Evolutionary conservation across 495 filamentous ascomycete species (phyloP), one percentile per base, ranked within the genome.

Genomic region (Annulohypoxylon bovei): DNA sequence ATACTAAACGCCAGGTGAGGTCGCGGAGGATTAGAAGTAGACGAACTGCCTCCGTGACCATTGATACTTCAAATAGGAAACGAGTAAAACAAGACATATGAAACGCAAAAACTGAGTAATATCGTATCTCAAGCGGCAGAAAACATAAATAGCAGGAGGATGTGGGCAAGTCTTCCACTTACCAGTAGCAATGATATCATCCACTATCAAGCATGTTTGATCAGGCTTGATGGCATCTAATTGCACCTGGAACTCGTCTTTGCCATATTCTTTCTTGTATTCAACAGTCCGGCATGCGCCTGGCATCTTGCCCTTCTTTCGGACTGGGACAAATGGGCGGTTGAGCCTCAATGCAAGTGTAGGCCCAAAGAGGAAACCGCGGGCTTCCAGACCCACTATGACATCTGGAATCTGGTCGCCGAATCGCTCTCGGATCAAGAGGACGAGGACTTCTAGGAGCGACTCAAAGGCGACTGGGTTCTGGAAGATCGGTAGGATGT

Each of bases 131-230:
- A 50, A n/a, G 25, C 33, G 39, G 27, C 28, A 53, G 60, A 65
- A 67, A 64, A 72, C 22, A 58, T 27, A 62, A 46, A 50, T 25
- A 35, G 18, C 7, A 7, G 18, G 57, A 20, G 39, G 25, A 50
- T 27, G 55, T 30, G 68, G 30, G 52, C 39, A 18, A 68, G 32
- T 23, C 53, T 58, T 67, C 35, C 20, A 79, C 89, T 78, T 85
- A 97, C 95, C 95, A 67, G 95, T 99, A 33, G 95, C 95, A 81
- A 99, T 98, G 74, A 99, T 95, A 78, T 99, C 95, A 77, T 99
- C 95, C 42, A 99, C 91, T 53, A 99, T 86, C 66, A 99, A 80
- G 18, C 97, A 95, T 77, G 88, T 91, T 86, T 97, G 93, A 18
- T 94, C 96, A 39, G 87, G 85, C 84, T 92, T 91, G 75, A 98